Evolutionary conservation across 139 green algal genomes (phyloP).

Genomic region (Picochlorum sp.): DNA sequence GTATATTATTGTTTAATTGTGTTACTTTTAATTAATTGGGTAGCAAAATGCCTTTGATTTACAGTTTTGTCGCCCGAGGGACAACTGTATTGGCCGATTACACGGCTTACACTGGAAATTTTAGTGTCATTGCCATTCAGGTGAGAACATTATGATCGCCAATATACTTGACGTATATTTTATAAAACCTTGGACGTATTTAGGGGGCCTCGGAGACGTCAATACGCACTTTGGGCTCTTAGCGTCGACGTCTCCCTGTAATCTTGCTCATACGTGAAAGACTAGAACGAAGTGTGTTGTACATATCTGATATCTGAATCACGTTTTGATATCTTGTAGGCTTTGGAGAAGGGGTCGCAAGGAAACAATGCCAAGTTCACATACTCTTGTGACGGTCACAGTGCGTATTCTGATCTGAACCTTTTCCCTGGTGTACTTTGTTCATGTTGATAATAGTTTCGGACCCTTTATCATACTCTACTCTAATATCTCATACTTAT

Average conservation of each 20-base stretch:
- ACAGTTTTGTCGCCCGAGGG: slow-evolving; percentile 61
- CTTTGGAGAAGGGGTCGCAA: slow-evolving; percentile 37
- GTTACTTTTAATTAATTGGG: neutral
- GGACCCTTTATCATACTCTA: neutral
- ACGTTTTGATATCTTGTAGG: too few species aligned
- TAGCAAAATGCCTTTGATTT: slow-evolving; percentile 64
- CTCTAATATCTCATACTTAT: neutral
- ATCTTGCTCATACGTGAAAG: neutral
- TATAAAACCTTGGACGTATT: neutral
- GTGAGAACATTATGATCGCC: neutral
- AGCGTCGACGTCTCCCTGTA: neutral
- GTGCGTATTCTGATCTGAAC: slow-evolving; percentile 2
- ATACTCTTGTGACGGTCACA: slow-evolving; percentile 40
- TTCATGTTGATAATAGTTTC: neutral
- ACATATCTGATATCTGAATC: too few species aligned
- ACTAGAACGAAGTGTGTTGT: neutral
- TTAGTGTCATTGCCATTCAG: slow-evolving; percentile 79
- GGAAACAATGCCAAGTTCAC: slow-evolving; percentile 47
- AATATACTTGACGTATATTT: slow-evolving; percentile 42
- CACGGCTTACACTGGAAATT: slow-evolving; percentile 83
- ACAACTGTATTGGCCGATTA: slow-evolving; percentile 80
- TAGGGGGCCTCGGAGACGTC: neutral
- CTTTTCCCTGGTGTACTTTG: neutral
- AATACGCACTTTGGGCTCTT: neutral
- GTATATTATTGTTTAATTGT: too few species aligned